phyloP scores from a whole-genome alignment of 495 filamentous ascomycete genomes.

The Penicillium arizonense region DNA sequence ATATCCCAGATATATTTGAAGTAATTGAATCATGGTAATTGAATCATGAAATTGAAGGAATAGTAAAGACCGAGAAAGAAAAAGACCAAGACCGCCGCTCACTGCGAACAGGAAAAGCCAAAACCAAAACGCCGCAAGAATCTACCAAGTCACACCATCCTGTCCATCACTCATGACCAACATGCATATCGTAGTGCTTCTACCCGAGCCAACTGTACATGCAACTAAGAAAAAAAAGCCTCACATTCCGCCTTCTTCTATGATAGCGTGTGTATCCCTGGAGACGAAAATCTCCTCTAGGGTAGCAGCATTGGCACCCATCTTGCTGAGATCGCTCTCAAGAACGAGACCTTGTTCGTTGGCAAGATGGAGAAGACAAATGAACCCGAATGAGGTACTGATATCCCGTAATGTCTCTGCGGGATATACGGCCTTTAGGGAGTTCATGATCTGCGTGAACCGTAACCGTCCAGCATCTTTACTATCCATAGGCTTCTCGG shows the following conservation, averaged over 20 bases:
- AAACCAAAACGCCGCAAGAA: constrained; percentile 28
- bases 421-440: constrained; percentile 80
- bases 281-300: constrained; percentile 47
- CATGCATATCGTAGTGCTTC: constrained; percentile 10
- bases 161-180: constrained; percentile 24
- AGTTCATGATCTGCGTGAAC: constrained; percentile 90
- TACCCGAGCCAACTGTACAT: constrained; percentile 24
- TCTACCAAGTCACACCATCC: constrained; percentile 18
- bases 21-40: neutral
- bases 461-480: constrained; percentile 56
- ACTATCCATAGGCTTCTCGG: constrained; percentile 11
- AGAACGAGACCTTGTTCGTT: constrained; percentile 92
- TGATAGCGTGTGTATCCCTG: constrained; percentile 37
- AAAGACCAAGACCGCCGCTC: constrained; percentile 11
- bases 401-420: constrained; percentile 86
- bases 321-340: constrained; percentile 44
- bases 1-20: neutral
- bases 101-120: constrained; percentile 23
- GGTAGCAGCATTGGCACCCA: constrained; percentile 22
- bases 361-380: constrained; percentile 90
- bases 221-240: constrained; percentile 7
- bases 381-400: constrained; percentile 95
- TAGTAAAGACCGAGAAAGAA: neutral
- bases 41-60: constrained; percentile 3
- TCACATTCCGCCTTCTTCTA: constrained; percentile 40